Conservation (phyloP, 306 rosid species). For the Vigna trinervia region DNA sequence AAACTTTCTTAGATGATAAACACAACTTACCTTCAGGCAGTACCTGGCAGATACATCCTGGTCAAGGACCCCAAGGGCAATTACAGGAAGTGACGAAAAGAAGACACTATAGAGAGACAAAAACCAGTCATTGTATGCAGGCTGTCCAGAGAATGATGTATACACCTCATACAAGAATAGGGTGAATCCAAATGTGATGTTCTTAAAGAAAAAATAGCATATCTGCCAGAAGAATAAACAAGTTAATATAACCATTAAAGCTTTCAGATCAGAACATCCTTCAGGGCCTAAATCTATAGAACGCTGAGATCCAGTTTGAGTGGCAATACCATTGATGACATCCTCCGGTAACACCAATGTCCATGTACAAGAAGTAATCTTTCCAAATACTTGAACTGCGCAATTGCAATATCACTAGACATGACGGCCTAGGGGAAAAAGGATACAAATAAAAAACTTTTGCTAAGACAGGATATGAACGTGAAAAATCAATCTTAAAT, state of each 20-base stretch:
- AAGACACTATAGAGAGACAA: constrained; percentile 78
- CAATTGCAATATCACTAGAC: constrained; percentile 94
- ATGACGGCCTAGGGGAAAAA: constrained; percentile 76
- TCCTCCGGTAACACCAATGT: constrained; percentile 94
- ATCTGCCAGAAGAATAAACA: constrained; percentile 64
- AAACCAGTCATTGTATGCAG: constrained; percentile 93
- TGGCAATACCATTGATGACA: constrained; percentile 81
- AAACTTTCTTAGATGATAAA: not conserved
- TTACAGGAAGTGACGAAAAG: constrained; percentile 86
- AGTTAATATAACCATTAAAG: constrained; percentile 30
- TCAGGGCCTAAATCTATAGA: constrained; percentile 1
- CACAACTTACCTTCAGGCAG: constrained; percentile 70
- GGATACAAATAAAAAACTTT: not conserved
- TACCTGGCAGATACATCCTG: constrained; percentile 90
- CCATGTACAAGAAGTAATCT: constrained; percentile 91
- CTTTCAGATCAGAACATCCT: constrained; percentile 24
- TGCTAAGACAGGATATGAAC: constrained; percentile 1
- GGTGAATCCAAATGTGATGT: constrained; percentile 83
- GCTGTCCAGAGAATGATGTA: constrained; percentile 80
- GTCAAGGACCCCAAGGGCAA: constrained; percentile 86
- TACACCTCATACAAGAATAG: constrained; percentile 74
- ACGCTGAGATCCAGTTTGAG: constrained; percentile 24
- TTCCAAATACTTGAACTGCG: constrained; percentile 88
- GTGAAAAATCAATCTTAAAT: constrained; percentile 27
- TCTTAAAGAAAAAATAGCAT: constrained; percentile 95